Conservation (phyloP, 371 early-diverging fungal genomes). For the Syncephalis fuscata region DNA sequence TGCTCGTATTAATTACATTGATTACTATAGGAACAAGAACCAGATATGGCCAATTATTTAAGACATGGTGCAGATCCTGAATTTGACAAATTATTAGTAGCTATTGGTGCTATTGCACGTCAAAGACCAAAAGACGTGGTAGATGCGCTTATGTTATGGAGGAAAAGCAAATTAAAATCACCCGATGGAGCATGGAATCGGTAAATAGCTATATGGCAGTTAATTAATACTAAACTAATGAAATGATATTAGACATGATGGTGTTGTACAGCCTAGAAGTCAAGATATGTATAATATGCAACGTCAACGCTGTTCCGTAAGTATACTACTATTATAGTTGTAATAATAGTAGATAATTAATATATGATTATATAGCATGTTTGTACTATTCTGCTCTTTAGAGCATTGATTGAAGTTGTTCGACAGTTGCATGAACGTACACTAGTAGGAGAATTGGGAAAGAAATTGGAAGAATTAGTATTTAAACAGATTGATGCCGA, state of each 20-base stretch:
- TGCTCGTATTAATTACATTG: background rate
- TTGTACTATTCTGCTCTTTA: conserved; percentile 76
- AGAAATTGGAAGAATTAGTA: conserved; percentile 78
- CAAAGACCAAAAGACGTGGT: conserved; percentile 78
- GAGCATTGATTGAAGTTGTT: conserved; percentile 73
- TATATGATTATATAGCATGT: conserved; percentile 35
- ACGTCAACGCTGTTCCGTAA: conserved; percentile 1
- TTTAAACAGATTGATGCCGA: conserved; percentile 79
- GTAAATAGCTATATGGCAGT: background rate
- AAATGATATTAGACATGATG: background rate
- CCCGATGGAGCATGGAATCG: conserved; percentile 7
- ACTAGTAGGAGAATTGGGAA: conserved; percentile 70
- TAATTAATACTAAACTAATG: too few relatives aligned
- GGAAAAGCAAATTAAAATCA: conserved; percentile 25
- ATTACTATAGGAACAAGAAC: conserved; percentile 17
- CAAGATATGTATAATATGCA: background rate
- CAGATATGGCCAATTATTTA: conserved; percentile 14
- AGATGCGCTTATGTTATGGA: conserved; percentile 82
- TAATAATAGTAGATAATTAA: background rate
- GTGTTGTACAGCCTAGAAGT: background rate
- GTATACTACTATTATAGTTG: background rate
- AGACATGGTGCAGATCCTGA: conserved; percentile 49
- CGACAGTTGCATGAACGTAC: conserved; percentile 48
- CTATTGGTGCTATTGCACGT: conserved; percentile 64
- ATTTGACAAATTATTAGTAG: conserved; percentile 65